Evolutionary conservation across 192 early-diverging fungal genomes (phyloP), one percentile per base, ranked within the genome.

Genomic region (Spinellus fusiger): DNA sequence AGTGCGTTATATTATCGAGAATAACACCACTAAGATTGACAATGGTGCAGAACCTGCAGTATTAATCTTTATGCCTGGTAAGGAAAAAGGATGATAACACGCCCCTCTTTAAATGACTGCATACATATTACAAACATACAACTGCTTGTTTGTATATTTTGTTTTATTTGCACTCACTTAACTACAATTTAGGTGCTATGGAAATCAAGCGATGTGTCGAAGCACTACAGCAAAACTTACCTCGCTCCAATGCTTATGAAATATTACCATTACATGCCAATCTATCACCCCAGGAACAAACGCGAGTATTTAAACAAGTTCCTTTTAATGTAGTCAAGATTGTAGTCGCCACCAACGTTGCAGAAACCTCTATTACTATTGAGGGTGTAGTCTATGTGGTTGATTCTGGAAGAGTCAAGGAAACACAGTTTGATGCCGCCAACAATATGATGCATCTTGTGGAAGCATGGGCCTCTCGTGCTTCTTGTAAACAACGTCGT

Each of bases 281-380:
- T 3, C 62, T 93, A 22, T 84, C 87, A 3, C 82, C 85, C 4
- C 75, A 77, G 8, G 81, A 84, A 20, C 90, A 93, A 73, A 80
- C 62, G 48, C 76, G 67, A 5, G 89, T 93, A 13, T 93, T 93
- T 66, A 73, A 74, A 54, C 56, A 61, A 0, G 68, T 81, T 0
- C 64, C 71, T 1, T 54, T 58, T 7, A 79, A 81, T 4, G 53
- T 77, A 9, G 63, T 88, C 20, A 92, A 92, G 65, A 77, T 92
- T 49, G 86, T 92, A 9, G 61, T 92, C 15, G 73, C 84, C 5
- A 92, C 90, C 23, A 92, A 92, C 48, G 84, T 92, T 55, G 90
- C 90, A 9, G 90, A 92, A 68, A 92, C 90, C 0, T 85, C 88
- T 62, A 87, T 92, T 56, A 92, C 90, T 4, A 88, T 92, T 38